A percentile compares a stretch with the other conserved stretches of the same genome.
phyloP scores from a whole-genome alignment of 371 early-diverging fungal genomes.

The Mortierella sp. region DNA sequence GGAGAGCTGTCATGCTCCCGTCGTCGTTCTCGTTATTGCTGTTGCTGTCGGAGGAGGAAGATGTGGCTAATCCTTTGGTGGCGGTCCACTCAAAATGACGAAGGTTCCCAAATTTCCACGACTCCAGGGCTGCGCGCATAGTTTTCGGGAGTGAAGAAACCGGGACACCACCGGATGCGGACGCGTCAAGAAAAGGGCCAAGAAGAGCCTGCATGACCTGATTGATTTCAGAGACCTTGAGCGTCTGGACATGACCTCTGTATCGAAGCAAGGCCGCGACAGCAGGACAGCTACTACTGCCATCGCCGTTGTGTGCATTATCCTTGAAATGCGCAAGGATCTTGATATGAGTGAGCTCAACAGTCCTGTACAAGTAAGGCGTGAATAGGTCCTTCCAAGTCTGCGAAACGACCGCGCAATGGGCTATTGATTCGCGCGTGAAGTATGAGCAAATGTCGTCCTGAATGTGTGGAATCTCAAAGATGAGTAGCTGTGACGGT shows the following conservation, averaged over 20 bases:
- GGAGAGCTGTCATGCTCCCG: not conserved
- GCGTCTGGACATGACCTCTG: not conserved
- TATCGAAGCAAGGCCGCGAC: not conserved
- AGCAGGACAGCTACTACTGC: not conserved
- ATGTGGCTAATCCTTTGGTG: not conserved
- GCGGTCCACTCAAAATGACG: not conserved
- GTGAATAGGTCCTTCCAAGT: conserved; percentile 13
- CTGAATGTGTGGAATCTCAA: conserved; percentile 25
- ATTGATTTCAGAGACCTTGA: not conserved
- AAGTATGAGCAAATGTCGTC: conserved; percentile 18
- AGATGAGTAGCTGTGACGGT: conserved; percentile 1
- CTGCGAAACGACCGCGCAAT: not conserved
- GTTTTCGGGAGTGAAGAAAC: not conserved
- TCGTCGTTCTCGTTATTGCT: not conserved
- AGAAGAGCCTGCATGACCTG: not conserved
- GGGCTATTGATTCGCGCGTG: not conserved
- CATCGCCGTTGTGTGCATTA: not conserved
- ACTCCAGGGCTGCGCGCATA: not conserved
- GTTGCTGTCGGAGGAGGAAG: no score
- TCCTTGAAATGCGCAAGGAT: not conserved
- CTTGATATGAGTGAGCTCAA: not conserved
- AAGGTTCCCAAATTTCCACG: not conserved
- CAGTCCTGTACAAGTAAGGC: conserved; percentile 1
- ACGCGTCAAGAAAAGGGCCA: not conserved
- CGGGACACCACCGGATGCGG: not conserved